Evolutionary conservation across 2,329 filamentous ascomycete genomes (phyloP).

Genomic region (Trichophyton equinum): DNA sequence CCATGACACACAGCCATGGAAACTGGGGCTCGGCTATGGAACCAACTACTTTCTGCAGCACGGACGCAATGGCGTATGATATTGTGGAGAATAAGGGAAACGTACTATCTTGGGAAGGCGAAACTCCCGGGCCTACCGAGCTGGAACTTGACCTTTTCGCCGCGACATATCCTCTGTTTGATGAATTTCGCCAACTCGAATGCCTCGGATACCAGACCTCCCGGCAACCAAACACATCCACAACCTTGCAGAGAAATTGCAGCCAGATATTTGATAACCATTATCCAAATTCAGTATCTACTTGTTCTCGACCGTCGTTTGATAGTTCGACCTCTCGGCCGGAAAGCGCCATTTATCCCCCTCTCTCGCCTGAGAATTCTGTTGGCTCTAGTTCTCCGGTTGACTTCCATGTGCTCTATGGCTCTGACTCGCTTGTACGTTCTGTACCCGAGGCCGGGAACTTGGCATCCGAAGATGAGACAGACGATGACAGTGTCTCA

Average conservation of each 20-base stretch:
- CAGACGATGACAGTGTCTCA: slow-evolving; percentile 11
- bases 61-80: not conserved
- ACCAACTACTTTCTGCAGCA: not conserved
- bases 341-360: slow-evolving; percentile 8
- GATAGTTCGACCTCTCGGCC: slow-evolving; percentile 6
- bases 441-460: slow-evolving; percentile 7
- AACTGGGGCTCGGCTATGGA: not conserved
- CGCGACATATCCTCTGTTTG: not conserved
- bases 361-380: slow-evolving; percentile 9
- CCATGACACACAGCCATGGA: not conserved
- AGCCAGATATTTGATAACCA: not conserved
- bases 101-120: not conserved
- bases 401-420: not conserved
- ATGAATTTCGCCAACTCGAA: not conserved
- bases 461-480: slow-evolving; percentile 9
- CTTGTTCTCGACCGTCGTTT: not conserved
- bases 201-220: not conserved
- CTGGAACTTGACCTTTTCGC: not conserved
- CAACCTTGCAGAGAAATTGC: not conserved
- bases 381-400: slow-evolving; percentile 11
- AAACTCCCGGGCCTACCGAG: not conserved
- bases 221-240: not conserved
- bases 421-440: slow-evolving; percentile 2
- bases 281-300: not conserved
- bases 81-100: not conserved